Conservation (phyloP, 192 early-diverging fungal species). For the Entrophospora sp. region DNA sequence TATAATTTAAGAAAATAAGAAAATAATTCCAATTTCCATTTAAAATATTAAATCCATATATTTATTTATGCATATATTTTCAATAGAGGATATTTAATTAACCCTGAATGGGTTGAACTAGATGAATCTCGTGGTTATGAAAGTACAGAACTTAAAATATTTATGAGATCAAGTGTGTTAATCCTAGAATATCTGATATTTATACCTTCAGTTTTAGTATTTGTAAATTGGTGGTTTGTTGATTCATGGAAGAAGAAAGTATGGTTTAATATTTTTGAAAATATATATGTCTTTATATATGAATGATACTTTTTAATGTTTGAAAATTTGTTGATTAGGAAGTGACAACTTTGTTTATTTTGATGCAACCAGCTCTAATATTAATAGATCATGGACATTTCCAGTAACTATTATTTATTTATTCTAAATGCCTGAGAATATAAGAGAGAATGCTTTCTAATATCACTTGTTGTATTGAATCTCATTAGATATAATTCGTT, state of each 20-base stretch:
- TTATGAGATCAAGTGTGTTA: conserved; percentile 81
- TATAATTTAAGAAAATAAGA: no score
- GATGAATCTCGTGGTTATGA: conserved; percentile 80
- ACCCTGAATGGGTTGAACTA: conserved; percentile 80
- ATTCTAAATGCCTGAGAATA: neutral
- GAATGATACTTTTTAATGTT: neutral
- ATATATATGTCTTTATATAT: neutral
- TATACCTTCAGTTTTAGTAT: conserved; percentile 65
- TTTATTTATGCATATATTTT: neutral
- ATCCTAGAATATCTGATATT: conserved; percentile 68
- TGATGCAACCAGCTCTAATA: conserved; percentile 81
- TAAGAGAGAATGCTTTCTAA: neutral
- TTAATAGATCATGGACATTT: conserved; percentile 97
- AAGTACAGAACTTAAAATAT: conserved; percentile 63
- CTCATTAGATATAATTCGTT: conserved; percentile 74
- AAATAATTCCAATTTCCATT: neutral
- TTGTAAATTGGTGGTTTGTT: conserved; percentile 42
- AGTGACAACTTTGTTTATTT: conserved; percentile 39
- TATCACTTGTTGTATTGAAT: neutral
- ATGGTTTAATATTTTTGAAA: neutral
- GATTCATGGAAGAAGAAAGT: conserved; percentile 23
- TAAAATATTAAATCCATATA: neutral
- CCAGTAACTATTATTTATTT: conserved; percentile 41
- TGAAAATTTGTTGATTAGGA: neutral
- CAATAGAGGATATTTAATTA: conserved; percentile 65